A percentile compares a stretch with the other conserved stretches of the same genome.
Evolutionary conservation across 805 yeast species (phyloP).

Genomic region (Suhomyces sp.): DNA sequence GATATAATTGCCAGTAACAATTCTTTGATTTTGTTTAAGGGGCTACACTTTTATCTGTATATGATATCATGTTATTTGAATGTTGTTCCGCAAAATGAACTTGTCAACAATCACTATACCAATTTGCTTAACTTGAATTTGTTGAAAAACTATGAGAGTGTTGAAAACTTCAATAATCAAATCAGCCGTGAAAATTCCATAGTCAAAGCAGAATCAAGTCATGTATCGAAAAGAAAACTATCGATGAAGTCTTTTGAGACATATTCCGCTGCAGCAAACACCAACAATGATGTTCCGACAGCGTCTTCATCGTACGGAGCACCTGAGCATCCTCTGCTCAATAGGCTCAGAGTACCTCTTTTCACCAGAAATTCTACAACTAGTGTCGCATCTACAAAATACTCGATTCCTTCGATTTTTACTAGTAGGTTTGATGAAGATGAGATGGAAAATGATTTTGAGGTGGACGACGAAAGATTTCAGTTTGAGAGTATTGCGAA

Average conservation of each 20-base stretch:
- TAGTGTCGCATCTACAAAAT: constrained; percentile 6
- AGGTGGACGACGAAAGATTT: constrained; percentile 4
- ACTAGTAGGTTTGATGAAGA: constrained; percentile 9
- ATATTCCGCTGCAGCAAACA: neutral
- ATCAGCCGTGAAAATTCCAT: constrained; percentile 11
- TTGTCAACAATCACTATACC: constrained; percentile 36
- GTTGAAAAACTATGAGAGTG: constrained; percentile 36
- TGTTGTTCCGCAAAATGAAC: constrained; percentile 23
- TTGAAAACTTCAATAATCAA: constrained; percentile 29
- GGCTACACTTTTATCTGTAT: constrained; percentile 33
- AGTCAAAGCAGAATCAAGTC: constrained; percentile 17
- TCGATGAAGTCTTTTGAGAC: constrained; percentile 19
- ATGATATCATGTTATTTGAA: constrained; percentile 41
- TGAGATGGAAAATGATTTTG: constrained; percentile 12
- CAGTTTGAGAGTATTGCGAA: neutral
- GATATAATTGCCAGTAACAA: constrained; percentile 27
- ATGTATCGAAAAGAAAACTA: constrained; percentile 23
- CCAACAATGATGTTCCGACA: neutral
- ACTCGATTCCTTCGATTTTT: constrained; percentile 8
- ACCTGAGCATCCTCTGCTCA: neutral
- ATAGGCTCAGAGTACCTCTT: neutral
- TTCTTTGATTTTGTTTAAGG: constrained; percentile 32
- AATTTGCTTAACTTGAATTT: constrained; percentile 35
- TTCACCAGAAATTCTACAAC: constrained; percentile 3
- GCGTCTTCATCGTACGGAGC: neutral